A percentile compares a stretch with the other conserved stretches of the same genome.
These are phyloP conservation scores for Trametes cubensis DNA, from an alignment of 768 basidiomycete genomes.

Conservation along the genomic window DNA sequence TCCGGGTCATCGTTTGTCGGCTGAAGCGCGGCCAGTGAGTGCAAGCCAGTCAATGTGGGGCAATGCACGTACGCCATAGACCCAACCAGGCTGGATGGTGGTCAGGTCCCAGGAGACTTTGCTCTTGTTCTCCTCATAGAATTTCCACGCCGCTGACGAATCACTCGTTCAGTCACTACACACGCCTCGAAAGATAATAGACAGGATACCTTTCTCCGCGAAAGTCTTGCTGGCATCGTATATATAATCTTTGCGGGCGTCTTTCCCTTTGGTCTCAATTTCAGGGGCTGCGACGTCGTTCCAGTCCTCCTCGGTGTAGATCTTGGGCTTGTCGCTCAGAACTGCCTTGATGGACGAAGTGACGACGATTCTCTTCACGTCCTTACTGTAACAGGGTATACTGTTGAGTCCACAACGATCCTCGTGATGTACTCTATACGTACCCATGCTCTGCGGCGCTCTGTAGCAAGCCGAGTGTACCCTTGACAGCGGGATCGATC, in stretches of 20 bases:
- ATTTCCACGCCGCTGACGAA: conserved; percentile 50
- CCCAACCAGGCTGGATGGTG: conserved; percentile 50
- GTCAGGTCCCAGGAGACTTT: conserved; percentile 38
- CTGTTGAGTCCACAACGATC: no score
- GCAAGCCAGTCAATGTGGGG: not conserved
- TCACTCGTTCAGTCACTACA: not conserved
- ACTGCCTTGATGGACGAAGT: conserved; percentile 56
- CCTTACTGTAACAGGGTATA: conserved; percentile 25
- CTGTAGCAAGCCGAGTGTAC: conserved; percentile 64
- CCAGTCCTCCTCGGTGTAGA: conserved; percentile 62
- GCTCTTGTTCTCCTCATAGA: conserved; percentile 41
- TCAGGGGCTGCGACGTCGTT: conserved; percentile 49
- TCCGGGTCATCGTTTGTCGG: not conserved
- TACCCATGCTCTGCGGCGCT: conserved; percentile 59
- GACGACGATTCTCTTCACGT: conserved; percentile 65
- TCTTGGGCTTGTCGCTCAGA: conserved; percentile 25
- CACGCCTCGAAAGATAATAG: not conserved
- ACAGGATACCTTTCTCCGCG: conserved; percentile 46
- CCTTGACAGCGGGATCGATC: conserved; percentile 70
- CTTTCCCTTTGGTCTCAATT: conserved; percentile 51
- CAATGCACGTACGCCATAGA: conserved; percentile 9
- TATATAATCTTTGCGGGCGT: conserved; percentile 42
- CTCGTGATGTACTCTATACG: not conserved
- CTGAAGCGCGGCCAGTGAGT: not conserved
- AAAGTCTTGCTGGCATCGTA: conserved; percentile 62